Conservation (phyloP, 306 rosid genomes). For the Cyamopsis tetragonoloba region DNA sequence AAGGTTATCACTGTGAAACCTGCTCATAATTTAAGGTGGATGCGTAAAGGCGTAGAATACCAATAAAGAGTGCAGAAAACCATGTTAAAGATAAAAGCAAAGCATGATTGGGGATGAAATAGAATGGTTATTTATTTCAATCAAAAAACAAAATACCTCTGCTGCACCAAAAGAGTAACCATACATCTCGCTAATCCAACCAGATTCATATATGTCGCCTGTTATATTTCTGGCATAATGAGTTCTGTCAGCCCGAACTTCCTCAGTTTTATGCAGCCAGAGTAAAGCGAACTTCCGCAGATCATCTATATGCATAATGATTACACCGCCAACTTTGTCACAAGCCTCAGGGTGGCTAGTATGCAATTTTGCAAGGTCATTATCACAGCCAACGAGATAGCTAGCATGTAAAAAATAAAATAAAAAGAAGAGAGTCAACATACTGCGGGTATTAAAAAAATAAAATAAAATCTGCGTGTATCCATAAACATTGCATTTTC, state of each 20-base stretch:
- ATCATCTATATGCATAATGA: constrained; percentile 35
- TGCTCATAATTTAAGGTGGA: neutral
- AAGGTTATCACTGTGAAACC: constrained; percentile 4
- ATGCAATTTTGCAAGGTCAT: constrained; percentile 31
- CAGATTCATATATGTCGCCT: constrained; percentile 30
- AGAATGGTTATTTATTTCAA: neutral
- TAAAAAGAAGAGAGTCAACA: neutral
- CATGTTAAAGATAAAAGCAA: neutral
- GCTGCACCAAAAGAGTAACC: constrained; percentile 31
- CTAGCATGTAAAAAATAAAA: constrained; percentile 8
- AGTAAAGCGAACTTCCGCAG: constrained; percentile 27
- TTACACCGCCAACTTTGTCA: constrained; percentile 38
- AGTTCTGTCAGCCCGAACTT: constrained; percentile 29
- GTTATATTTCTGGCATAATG: constrained; percentile 25
- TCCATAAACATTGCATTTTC: neutral
- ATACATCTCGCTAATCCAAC: constrained; percentile 37
- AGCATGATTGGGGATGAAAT: neutral
- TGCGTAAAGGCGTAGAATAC: no score
- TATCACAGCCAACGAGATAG: constrained; percentile 34
- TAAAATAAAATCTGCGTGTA: no score
- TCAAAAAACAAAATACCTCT: constrained; percentile 9
- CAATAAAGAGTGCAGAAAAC: neutral
- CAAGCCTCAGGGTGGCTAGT: constrained; percentile 35
- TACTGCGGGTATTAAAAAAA: no score
- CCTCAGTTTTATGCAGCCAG: constrained; percentile 36